Conservation (phyloP, 495 filamentous ascomycete genomes). For the Echria macrotheca region DNA sequence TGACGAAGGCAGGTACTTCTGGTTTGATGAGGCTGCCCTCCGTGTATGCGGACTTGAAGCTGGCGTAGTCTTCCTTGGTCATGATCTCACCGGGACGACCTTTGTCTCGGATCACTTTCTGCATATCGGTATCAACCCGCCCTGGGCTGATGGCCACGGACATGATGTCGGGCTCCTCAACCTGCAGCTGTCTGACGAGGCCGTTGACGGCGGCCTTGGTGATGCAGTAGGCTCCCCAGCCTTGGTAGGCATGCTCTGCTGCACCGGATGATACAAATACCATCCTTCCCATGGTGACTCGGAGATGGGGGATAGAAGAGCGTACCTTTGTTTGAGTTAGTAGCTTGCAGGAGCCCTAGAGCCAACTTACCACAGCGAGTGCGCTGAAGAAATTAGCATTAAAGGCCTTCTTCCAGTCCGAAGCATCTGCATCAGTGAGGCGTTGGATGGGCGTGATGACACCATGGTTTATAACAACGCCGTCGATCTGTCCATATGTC, state of each 20-base stretch:
- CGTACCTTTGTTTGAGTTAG: too few relatives aligned
- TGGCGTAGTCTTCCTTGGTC: conserved; percentile 58
- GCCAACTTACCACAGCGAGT: conserved; percentile 67
- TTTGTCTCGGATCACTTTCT: conserved; percentile 68
- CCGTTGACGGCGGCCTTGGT: conserved; percentile 89
- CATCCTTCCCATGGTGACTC: conserved; percentile 61
- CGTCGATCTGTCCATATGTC: conserved; percentile 69
- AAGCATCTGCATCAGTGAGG: conserved; percentile 54
- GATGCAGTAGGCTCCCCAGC: conserved; percentile 77
- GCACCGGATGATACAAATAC: conserved; percentile 76
- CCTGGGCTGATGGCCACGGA: conserved; percentile 71
- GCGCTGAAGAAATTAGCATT: conserved; percentile 81
- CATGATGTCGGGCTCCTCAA: conserved; percentile 74
- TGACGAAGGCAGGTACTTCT: conserved; percentile 79
- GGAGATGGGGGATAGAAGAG: conserved; percentile 66
- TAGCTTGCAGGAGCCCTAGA: too few relatives aligned
- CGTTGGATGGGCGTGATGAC: conserved; percentile 71
- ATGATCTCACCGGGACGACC: conserved; percentile 58
- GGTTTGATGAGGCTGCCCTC: conserved; percentile 69
- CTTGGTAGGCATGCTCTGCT: conserved; percentile 57
- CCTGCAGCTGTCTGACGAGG: conserved; percentile 62
- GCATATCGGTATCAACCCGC: conserved; percentile 91
- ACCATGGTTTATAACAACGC: conserved; percentile 84
- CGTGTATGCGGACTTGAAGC: conserved; percentile 61
- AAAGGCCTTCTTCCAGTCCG: conserved; percentile 72